These are phyloP conservation scores for Wilhelminamyces savonicus DNA, from an alignment of 805 yeast species.

Conservation along the genomic window DNA sequence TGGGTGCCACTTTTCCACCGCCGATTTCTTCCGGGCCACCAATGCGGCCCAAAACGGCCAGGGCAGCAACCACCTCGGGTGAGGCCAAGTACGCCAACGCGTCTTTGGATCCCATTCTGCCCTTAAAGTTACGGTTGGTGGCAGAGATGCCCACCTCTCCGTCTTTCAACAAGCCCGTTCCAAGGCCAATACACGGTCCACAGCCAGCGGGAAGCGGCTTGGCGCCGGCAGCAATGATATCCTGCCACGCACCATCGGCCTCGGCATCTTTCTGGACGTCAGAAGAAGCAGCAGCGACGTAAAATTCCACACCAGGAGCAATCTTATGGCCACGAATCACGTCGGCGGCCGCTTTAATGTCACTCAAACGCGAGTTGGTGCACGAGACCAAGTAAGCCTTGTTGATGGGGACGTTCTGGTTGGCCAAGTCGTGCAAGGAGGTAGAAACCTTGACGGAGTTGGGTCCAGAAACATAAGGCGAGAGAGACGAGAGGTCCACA, in stretches of 20 bases:
- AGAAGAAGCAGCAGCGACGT: constrained; percentile 95
- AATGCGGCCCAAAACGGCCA: constrained; percentile 91
- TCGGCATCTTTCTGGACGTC: constrained; percentile 92
- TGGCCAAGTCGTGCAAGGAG: constrained; percentile 68
- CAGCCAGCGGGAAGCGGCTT: constrained; percentile 96
- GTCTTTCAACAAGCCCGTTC: constrained; percentile 85
- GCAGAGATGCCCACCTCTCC: constrained; percentile 99
- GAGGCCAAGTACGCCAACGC: constrained; percentile 95
- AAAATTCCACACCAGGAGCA: constrained; percentile 87
- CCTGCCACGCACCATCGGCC: constrained; percentile 86
- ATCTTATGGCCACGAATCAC: constrained; percentile 77
- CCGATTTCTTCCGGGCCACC: constrained; percentile 85
- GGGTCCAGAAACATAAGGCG: constrained; percentile 94
- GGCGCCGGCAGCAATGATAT: constrained; percentile 86
- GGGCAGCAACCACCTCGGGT: constrained; percentile 98
- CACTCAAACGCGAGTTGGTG: constrained; percentile 90
- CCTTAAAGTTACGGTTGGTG: constrained; percentile 97
- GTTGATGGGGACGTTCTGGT: constrained; percentile 69
- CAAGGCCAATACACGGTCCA: constrained; percentile 98
- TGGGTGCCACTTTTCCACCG: constrained; percentile 44
- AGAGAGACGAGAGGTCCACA: constrained; percentile 70
- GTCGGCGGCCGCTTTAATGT: constrained; percentile 90
- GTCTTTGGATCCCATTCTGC: constrained; percentile 97
- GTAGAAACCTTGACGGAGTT: constrained; percentile 91
- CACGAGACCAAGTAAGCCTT: constrained; percentile 98